phyloP scores from a whole-genome alignment of 2,329 filamentous ascomycete species.

The Ophiostoma australiae region DNA sequence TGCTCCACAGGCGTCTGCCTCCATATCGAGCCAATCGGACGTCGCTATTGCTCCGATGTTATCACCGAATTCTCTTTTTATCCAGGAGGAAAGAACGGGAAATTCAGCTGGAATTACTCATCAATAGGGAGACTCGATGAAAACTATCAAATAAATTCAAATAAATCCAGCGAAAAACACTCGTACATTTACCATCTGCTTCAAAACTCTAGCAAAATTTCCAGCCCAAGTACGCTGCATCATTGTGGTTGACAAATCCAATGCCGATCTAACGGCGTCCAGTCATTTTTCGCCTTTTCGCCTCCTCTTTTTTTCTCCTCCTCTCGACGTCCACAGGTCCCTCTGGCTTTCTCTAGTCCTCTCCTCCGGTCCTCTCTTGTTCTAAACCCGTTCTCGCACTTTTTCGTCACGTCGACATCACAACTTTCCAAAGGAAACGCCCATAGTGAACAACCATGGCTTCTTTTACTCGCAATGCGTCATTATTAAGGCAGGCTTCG shows the following conservation, averaged over 20 bases:
- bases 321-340: background rate
- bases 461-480: conserved; percentile 19
- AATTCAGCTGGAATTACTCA: background rate
- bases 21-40: conserved; percentile 23
- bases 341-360: background rate
- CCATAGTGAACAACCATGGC: conserved; percentile 21
- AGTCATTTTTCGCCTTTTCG: conserved; percentile 14
- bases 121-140: background rate
- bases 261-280: background rate
- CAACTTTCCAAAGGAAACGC: background rate
- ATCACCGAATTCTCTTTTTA: conserved; percentile 24
- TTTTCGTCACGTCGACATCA: background rate
- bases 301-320: conserved; percentile 3
- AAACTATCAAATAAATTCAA: conserved; percentile 10
- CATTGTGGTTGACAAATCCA: conserved; percentile 21
- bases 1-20: background rate
- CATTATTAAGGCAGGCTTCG: conserved; percentile 60
- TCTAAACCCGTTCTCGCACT: background rate
- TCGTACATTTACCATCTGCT: background rate
- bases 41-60: conserved; percentile 24
- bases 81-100: background rate
- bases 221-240: conserved; percentile 12
- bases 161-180: background rate
- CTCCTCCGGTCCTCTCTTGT: background rate
- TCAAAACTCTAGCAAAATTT: background rate